phyloP scores from a whole-genome alignment of 495 filamentous ascomycete genomes.

The Terfezia boudieri region DNA sequence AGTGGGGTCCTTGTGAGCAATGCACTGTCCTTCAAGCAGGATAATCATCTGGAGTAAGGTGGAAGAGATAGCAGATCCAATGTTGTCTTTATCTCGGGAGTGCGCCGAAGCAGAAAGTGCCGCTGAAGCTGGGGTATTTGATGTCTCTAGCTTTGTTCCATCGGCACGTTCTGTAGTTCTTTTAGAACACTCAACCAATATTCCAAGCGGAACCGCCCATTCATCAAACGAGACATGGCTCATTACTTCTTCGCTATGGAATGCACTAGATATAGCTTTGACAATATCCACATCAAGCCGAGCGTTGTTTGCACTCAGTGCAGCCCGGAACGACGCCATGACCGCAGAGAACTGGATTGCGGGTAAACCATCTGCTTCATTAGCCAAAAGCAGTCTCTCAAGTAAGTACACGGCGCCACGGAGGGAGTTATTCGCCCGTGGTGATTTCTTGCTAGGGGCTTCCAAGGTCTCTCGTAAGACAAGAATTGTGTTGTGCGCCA shows the following conservation, averaged over 20 bases:
- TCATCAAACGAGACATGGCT: conserved; percentile 25
- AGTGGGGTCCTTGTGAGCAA: conserved; percentile 23
- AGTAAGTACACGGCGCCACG: conserved; percentile 48
- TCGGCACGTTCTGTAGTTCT: conserved; percentile 31
- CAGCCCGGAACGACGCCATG: conserved; percentile 17
- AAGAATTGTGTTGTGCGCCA: conserved; percentile 45
- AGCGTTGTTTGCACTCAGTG: conserved; percentile 16
- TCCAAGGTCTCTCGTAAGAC: conserved; percentile 40
- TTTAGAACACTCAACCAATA: conserved; percentile 25
- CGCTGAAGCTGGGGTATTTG: conserved; percentile 16
- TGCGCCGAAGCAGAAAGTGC: not conserved
- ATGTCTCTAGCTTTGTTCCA: conserved; percentile 31
- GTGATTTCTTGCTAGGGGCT: conserved; percentile 26
- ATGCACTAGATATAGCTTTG: conserved; percentile 14
- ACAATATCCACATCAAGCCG: conserved; percentile 19
- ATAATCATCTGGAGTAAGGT: conserved; percentile 16
- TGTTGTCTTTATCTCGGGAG: conserved; percentile 11
- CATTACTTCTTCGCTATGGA: conserved; percentile 13
- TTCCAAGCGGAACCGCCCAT: conserved; percentile 34
- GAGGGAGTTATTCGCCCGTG: conserved; percentile 36
- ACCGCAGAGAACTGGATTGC: conserved; percentile 29
- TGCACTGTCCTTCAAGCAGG: conserved; percentile 15
- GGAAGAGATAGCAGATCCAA: conserved; percentile 14
- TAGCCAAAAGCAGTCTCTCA: conserved; percentile 37
- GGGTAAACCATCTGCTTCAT: conserved; percentile 39